These are phyloP conservation scores for Pythium grandisporangium DNA, from an alignment of 352 stramenopile genomes.

Conservation along the genomic window DNA sequence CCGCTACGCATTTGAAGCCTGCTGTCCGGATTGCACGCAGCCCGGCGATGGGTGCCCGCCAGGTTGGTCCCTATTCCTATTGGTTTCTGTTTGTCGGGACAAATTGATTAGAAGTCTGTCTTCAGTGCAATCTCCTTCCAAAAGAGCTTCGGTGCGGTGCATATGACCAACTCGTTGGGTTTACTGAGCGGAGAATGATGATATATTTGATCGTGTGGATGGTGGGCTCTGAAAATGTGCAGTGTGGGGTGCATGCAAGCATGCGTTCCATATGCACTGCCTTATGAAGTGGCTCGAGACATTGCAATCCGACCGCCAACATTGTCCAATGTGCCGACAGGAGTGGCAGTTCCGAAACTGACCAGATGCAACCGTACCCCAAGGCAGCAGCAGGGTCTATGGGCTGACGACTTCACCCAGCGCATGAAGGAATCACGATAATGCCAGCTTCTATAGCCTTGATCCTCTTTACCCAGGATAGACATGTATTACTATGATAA, in stretches of 20 bases:
- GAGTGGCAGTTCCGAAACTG: slow-evolving; percentile 80
- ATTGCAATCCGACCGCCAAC: slow-evolving; percentile 66
- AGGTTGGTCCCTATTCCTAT: slow-evolving; percentile 25
- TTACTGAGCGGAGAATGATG: background rate
- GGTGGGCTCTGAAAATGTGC: background rate
- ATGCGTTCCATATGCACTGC: slow-evolving; percentile 92
- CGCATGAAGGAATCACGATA: too few species aligned
- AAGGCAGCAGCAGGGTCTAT: too few species aligned
- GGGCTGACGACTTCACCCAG: too few species aligned
- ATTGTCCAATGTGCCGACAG: slow-evolving; percentile 86
- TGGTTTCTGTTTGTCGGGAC: too few species aligned
- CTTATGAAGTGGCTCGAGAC: slow-evolving; percentile 90
- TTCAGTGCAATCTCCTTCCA: too few species aligned
- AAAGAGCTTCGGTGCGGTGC: too few species aligned
- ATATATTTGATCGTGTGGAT: background rate
- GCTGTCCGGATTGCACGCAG: slow-evolving; percentile 69
- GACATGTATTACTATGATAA: too few species aligned
- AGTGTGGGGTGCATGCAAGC: slow-evolving; percentile 87
- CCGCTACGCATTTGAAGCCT: slow-evolving; percentile 74
- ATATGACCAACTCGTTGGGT: too few species aligned
- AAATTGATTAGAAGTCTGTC: too few species aligned
- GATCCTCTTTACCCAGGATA: too few species aligned
- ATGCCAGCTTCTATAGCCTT: too few species aligned
- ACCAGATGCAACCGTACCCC: slow-evolving; percentile 5
- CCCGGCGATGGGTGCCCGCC: slow-evolving; percentile 80